Evolutionary conservation across 164 flowering plant species (phyloP), one percentile per base, ranked within the genome.

Genomic region (Euptelea pleiosperma): DNA sequence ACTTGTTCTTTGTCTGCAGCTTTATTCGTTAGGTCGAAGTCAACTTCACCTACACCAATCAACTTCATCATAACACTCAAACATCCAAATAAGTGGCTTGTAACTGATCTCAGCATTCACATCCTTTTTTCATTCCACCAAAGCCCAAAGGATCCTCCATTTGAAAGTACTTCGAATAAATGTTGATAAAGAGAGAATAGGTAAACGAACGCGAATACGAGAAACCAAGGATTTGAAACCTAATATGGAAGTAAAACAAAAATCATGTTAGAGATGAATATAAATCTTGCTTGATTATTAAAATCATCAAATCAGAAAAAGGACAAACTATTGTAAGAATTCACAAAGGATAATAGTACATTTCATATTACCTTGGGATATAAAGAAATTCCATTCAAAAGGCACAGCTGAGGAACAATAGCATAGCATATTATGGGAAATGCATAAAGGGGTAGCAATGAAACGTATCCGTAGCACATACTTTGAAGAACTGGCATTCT

Each of bases 11-110:
- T 47, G n/a, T 70, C 65, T 0, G 28, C 49, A 3, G 33, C 71
- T 52, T 76, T 76, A 37, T 64, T 65, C 11, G 80, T 76, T 12
- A 70, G 63, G 31, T 37, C 52, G 46, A 76, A 76, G 42, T 48
- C 55, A 6, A 68, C 66, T 36, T 65, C 14, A 25, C 11, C 31
- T 4, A 58, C 6, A 3, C 75, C 73, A 22, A 67, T 5, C 26
- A 21, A 31, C 25, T 45, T 55, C 55, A 63, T 52, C 0, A 48
- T 3, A 19, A 41, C 30, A 28, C 56, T 55, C 25, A 63, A 24
- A 21, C 57, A 47, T 48, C 53, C 75, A 16, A 62, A 66, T 6
- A 49, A 29, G 26, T 53, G 0, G 4, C 62, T 11, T 15, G 70
- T 56, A 6, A 58, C 53, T 2, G 42, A 26, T 31, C 51, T 66